These are phyloP conservation scores for Ganoderma sinense DNA, from an alignment of 1,284 basidiomycete genomes.

Conservation along the genomic window DNA sequence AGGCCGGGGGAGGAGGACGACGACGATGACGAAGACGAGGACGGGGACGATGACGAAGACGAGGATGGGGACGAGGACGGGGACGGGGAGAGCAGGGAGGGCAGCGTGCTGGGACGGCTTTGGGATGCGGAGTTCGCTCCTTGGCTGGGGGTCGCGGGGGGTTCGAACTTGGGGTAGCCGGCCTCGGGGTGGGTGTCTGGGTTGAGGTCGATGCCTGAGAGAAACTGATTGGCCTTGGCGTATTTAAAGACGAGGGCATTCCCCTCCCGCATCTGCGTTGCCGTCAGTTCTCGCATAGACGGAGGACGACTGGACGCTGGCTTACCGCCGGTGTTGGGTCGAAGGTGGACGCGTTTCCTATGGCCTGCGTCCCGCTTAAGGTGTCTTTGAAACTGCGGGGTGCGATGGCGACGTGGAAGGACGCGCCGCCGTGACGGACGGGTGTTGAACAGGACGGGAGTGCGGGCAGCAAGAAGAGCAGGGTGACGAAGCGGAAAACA, in stretches of 20 bases:
- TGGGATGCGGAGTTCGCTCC: not conserved
- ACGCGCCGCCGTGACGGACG: not conserved
- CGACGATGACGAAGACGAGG: not conserved
- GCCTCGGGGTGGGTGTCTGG: constrained; percentile 39
- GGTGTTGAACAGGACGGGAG: constrained; percentile 13
- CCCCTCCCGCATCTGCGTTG: constrained; percentile 39
- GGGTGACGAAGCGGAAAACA: constrained; percentile 1
- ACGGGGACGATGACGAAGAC: not conserved
- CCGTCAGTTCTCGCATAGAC: not conserved
- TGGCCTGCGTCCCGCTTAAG: constrained; percentile 2
- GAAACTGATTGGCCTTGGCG: constrained; percentile 41
- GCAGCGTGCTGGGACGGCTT: not conserved
- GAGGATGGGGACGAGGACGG: not conserved
- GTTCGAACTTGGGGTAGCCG: constrained; percentile 36
- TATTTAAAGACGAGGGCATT: constrained; percentile 48
- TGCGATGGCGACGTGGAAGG: not conserved
- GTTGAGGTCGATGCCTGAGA: constrained; percentile 45
- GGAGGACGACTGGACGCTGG: not conserved
- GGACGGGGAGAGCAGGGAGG: not conserved
- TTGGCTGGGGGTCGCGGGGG: constrained; percentile 23
- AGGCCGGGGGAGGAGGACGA: not conserved
- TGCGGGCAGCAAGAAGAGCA: constrained; percentile 13
- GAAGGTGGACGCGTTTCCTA: constrained; percentile 22
- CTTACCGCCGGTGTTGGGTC: constrained; percentile 32
- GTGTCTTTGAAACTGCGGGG: not conserved